phyloP scores from a whole-genome alignment of 257 asterid species.

The Paraleonurus japonicus region DNA sequence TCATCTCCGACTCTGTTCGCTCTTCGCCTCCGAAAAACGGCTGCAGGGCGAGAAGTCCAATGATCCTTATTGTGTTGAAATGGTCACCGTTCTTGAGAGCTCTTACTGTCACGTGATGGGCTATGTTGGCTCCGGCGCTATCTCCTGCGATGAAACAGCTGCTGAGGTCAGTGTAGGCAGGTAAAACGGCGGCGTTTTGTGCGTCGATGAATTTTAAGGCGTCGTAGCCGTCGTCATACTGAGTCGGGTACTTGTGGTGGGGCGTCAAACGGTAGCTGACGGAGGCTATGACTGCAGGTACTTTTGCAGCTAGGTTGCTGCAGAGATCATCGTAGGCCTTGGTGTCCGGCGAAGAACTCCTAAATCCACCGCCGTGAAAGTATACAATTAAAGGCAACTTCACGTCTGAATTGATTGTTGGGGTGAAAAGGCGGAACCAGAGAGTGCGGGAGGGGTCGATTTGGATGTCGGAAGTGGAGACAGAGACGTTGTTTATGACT shows the following conservation, averaged over 20 bases:
- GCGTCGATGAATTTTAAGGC: constrained; percentile 26
- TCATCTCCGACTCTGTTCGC: constrained; percentile 28
- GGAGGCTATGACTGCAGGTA: constrained; percentile 40
- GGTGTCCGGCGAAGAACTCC: too few species aligned
- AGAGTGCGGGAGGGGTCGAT: constrained; percentile 5
- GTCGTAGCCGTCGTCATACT: constrained; percentile 27
- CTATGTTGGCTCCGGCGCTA: constrained; percentile 37
- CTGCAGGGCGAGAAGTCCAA: constrained; percentile 25
- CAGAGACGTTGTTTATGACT: too few species aligned
- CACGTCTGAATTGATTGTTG: neutral
- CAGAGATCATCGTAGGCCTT: constrained; percentile 36
- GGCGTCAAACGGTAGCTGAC: constrained; percentile 32
- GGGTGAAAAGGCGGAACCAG: constrained; percentile 22
- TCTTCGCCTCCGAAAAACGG: constrained; percentile 40
- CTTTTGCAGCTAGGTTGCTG: constrained; percentile 30
- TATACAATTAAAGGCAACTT: constrained; percentile 38
- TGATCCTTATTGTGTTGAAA: constrained; percentile 7
- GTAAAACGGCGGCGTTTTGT: constrained; percentile 20
- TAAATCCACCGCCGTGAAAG: constrained; percentile 52
- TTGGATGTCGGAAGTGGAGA: too few species aligned
- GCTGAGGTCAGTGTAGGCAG: neutral
- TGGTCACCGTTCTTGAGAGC: neutral
- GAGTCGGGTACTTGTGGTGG: constrained; percentile 25
- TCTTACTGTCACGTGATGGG: constrained; percentile 23
- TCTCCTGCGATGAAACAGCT: constrained; percentile 25